phyloP scores from a whole-genome alignment of 2,329 filamentous ascomycete genomes.

The Fusarium floridanum region DNA sequence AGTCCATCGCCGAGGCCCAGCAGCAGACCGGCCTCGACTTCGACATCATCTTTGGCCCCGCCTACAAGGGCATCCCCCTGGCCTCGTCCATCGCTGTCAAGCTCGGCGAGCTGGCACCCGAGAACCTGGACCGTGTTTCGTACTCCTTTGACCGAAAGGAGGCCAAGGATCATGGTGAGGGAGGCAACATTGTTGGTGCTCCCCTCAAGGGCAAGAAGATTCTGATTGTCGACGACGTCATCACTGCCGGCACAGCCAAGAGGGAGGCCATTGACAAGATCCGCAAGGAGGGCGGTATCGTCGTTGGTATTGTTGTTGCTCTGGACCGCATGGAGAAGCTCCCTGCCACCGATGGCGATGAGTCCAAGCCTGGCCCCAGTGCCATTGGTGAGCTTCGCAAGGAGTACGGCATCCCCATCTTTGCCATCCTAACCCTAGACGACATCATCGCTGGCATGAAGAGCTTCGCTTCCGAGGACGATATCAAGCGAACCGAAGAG shows the following conservation, averaged over 20 bases:
- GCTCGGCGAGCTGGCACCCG: constrained; percentile 76
- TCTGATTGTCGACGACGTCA: constrained; percentile 95
- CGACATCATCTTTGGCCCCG: constrained; percentile 92
- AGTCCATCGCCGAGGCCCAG: constrained; percentile 67
- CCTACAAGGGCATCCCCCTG: constrained; percentile 98
- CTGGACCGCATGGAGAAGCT: constrained; percentile 90
- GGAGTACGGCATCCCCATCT: constrained; percentile 85
- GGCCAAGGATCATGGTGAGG: constrained; percentile 95
- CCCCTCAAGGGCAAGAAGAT: constrained; percentile 86
- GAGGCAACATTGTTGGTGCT: constrained; percentile 91
- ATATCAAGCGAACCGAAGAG: constrained; percentile 77
- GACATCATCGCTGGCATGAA: constrained; percentile 82
- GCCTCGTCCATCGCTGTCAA: constrained; percentile 82
- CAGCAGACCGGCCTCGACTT: constrained; percentile 65
- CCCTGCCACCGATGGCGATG: constrained; percentile 72
- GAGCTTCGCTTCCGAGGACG: constrained; percentile 70
- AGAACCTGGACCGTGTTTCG: constrained; percentile 75
- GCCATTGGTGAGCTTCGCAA: constrained; percentile 88
- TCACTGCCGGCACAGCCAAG: constrained; percentile 95
- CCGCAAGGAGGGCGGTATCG: constrained; percentile 82
- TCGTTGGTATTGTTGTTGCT: constrained; percentile 90
- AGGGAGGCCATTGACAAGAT: constrained; percentile 93
- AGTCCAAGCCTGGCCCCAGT: constrained; percentile 77
- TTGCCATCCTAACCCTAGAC: constrained; percentile 85
- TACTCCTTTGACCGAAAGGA: constrained; percentile 98